These are phyloP conservation scores for Centella asiatica DNA, from an alignment of 129 eudicot genomes.

Conservation along the genomic window DNA sequence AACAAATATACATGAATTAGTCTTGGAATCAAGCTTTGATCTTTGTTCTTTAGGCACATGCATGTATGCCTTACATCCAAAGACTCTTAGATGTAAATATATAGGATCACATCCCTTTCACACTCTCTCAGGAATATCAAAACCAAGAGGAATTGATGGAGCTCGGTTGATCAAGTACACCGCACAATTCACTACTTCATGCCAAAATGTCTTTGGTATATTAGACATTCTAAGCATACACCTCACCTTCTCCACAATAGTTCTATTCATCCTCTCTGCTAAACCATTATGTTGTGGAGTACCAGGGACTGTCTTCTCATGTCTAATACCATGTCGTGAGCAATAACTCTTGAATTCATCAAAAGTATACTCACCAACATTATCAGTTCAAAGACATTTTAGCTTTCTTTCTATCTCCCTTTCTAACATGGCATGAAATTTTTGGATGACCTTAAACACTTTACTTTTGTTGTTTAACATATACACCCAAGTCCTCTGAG, in stretches of 20 bases:
- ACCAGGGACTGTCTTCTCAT: background rate
- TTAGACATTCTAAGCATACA: too few species aligned
- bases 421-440: background rate
- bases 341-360: background rate
- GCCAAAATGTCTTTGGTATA: too few species aligned
- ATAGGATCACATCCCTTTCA: background rate
- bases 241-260: too few species aligned
- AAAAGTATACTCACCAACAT: constrained; percentile 4
- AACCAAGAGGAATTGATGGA: background rate
- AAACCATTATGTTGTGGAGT: too few species aligned
- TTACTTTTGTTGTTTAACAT: background rate
- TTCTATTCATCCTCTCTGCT: too few species aligned
- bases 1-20: too few species aligned
- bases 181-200: too few species aligned
- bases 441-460: too few species aligned
- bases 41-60: constrained; percentile 14
- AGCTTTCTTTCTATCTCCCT: background rate
- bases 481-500: background rate
- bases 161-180: too few species aligned
- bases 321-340: too few species aligned
- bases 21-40: too few species aligned
- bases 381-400: background rate
- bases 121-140: background rate
- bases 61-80: constrained; percentile 5
- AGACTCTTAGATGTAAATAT: background rate